phyloP scores from a whole-genome alignment of 805 yeast species.

The Wickerhamiella sorbophila region DNA sequence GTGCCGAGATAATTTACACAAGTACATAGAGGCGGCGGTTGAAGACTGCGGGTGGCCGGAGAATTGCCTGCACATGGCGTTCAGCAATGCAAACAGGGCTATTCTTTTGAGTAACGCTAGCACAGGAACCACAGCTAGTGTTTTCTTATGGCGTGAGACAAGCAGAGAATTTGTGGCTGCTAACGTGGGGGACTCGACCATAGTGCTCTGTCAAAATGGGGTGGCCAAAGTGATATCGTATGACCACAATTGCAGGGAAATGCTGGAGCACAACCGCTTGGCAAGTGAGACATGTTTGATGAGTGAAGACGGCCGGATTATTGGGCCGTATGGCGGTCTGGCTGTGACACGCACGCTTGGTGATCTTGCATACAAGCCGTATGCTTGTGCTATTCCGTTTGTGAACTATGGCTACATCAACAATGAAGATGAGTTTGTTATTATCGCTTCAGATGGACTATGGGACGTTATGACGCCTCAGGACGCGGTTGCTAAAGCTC shows the following conservation, averaged over 20 bases:
- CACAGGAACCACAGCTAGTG: slow-evolving; percentile 15
- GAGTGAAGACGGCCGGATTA: slow-evolving; percentile 29
- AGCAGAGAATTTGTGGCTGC: slow-evolving; percentile 5
- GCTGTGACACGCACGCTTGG: slow-evolving; percentile 78
- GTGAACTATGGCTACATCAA: slow-evolving; percentile 44
- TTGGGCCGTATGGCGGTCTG: slow-evolving; percentile 42
- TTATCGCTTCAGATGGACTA: slow-evolving; percentile 76
- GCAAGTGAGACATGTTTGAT: not conserved
- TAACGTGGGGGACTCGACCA: slow-evolving; percentile 13
- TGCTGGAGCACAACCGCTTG: slow-evolving; percentile 8
- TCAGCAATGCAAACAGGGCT: slow-evolving; percentile 3
- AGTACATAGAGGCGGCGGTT: slow-evolving; percentile 3
- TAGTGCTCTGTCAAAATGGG: slow-evolving; percentile 4
- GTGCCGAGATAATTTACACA: slow-evolving; percentile 9
- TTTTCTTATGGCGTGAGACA: slow-evolving; percentile 1
- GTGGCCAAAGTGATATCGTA: slow-evolving; percentile 4
- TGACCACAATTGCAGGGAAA: slow-evolving; percentile 8
- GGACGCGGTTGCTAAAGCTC: slow-evolving; percentile 50
- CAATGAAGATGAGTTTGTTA: slow-evolving; percentile 47
- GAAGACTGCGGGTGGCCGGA: not conserved
- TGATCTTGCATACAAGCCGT: slow-evolving; percentile 58
- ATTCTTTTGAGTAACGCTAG: not conserved
- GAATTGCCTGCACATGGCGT: slow-evolving; percentile 1
- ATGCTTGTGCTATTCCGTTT: slow-evolving; percentile 64
- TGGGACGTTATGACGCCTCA: slow-evolving; percentile 77